These are phyloP conservation scores for Penicillium lagena DNA, from an alignment of 495 filamentous ascomycete genomes.

Conservation along the genomic window DNA sequence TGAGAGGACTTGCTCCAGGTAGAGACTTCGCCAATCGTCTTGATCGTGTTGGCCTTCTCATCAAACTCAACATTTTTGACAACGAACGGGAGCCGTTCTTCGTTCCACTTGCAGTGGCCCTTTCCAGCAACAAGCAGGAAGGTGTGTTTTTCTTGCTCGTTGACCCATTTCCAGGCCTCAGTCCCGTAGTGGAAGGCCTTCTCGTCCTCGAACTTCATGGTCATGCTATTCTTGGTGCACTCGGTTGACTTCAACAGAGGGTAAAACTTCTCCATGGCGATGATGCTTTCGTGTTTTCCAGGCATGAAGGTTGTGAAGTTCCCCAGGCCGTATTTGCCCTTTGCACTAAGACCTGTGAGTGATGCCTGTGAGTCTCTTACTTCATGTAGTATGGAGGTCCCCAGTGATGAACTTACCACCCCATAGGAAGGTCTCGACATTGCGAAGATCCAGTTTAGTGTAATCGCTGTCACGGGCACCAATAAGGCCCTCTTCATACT, in stretches of 20 bases:
- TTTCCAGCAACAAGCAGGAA: constrained; percentile 32
- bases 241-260: constrained; percentile 20
- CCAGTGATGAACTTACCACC: constrained; percentile 4
- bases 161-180: constrained; percentile 32
- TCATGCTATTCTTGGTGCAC: constrained; percentile 21
- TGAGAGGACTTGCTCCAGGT: constrained; percentile 25
- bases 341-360: not conserved
- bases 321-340: constrained; percentile 16
- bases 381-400: not conserved
- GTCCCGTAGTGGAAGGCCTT: constrained; percentile 21
- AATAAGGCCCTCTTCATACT: not conserved
- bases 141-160: constrained; percentile 24
- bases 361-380: not conserved
- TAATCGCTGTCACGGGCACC: not conserved
- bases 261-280: constrained; percentile 29
- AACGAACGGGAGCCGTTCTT: constrained; percentile 22
- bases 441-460: constrained; percentile 6
- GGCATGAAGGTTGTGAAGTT: constrained; percentile 28
- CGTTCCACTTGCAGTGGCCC: constrained; percentile 30
- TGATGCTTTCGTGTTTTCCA: constrained; percentile 24
- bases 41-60: constrained; percentile 16
- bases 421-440: constrained; percentile 21
- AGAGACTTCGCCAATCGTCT: constrained; percentile 14
- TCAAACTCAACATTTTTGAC: constrained; percentile 25
- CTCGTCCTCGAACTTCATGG: constrained; percentile 21